Evolutionary conservation across 805 yeast species (phyloP).

Genomic region (Cyberlindnera mississippiensis): DNA sequence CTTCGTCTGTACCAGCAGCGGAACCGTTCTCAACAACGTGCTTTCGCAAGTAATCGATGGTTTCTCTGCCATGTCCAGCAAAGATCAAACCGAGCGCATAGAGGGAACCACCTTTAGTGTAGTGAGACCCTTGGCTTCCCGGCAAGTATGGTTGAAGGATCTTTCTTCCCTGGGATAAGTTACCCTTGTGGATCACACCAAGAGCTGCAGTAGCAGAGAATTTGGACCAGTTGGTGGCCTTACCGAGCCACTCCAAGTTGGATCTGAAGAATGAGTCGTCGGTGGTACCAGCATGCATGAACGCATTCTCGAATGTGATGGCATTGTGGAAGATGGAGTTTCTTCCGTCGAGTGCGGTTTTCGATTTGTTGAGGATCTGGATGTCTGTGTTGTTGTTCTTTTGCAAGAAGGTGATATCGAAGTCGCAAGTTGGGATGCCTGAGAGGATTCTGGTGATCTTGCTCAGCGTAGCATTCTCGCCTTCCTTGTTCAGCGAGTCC

Average conservation of each 20-base stretch:
- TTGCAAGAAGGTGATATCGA: slow-evolving; percentile 80
- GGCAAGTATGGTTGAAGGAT: slow-evolving; percentile 90
- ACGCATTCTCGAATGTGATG: slow-evolving; percentile 90
- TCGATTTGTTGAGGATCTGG: slow-evolving; percentile 75
- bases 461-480: slow-evolving; percentile 25
- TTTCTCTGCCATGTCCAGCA: slow-evolving; percentile 94
- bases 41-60: slow-evolving; percentile 70
- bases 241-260: slow-evolving; percentile 92
- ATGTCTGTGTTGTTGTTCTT: slow-evolving; percentile 86
- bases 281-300: slow-evolving; percentile 94
- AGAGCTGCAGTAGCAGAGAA: slow-evolving; percentile 97
- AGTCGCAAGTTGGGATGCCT: slow-evolving; percentile 93
- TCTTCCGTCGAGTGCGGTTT: slow-evolving; percentile 80
- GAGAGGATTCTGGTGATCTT: slow-evolving; percentile 69
- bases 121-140: slow-evolving; percentile 72
- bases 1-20: slow-evolving; percentile 60
- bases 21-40: slow-evolving; percentile 63
- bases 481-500: slow-evolving; percentile 27
- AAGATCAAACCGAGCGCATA: slow-evolving; percentile 90
- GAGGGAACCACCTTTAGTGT: slow-evolving; percentile 92
- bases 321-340: slow-evolving; percentile 94
- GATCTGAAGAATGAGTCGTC: slow-evolving; percentile 88
- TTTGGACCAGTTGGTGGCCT: slow-evolving; percentile 98
- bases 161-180: slow-evolving; percentile 83
- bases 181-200: slow-evolving; percentile 96